A percentile compares a stretch with the other conserved stretches of the same genome.
These are phyloP conservation scores for Nitzschia sp. DNA, from an alignment of 108 stramenopile genomes.

Conservation along the genomic window DNA sequence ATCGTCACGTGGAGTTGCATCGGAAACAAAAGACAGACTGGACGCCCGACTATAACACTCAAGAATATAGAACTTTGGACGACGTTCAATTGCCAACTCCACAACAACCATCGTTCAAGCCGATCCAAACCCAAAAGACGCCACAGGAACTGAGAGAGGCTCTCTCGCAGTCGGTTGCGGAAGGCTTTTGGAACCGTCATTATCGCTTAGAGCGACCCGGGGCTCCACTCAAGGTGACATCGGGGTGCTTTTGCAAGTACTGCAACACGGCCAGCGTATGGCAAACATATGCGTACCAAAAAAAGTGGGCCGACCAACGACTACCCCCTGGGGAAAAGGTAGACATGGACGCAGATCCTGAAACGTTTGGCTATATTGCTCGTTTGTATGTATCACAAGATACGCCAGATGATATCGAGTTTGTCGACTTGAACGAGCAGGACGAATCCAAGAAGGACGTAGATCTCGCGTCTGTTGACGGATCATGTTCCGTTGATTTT, in stretches of 20 bases:
- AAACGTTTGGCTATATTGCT: slow-evolving; percentile 5
- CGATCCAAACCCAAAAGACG: background rate
- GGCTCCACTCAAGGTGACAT: slow-evolving; percentile 17
- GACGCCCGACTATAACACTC: slow-evolving; percentile 6
- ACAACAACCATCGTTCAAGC: slow-evolving; percentile 4
- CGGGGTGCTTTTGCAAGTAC: slow-evolving; percentile 24
- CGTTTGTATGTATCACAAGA: slow-evolving; percentile 6
- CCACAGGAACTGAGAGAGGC: slow-evolving; percentile 14
- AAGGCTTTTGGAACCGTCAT: slow-evolving; percentile 28
- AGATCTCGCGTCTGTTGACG: background rate
- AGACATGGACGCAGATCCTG: background rate
- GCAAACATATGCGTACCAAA: slow-evolving; percentile 32
- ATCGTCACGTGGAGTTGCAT: slow-evolving; percentile 11
- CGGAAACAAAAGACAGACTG: slow-evolving; percentile 3
- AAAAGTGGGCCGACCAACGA: slow-evolving; percentile 26
- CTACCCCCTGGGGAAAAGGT: background rate
- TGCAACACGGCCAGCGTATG: slow-evolving; percentile 19
- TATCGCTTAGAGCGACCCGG: slow-evolving; percentile 31
- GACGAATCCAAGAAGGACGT: background rate
- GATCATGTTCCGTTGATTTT: slow-evolving; percentile 12
- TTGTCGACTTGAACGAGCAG: slow-evolving; percentile 1
- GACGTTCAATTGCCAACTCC: slow-evolving; percentile 22
- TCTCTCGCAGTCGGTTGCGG: slow-evolving; percentile 23
- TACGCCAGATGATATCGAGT: slow-evolving; percentile 6
- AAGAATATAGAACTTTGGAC: slow-evolving; percentile 17